Evolutionary conservation across 1,284 basidiomycete genomes (phyloP), one percentile per base, ranked within the genome.

Genomic region (Moesziomyces sp.): DNA sequence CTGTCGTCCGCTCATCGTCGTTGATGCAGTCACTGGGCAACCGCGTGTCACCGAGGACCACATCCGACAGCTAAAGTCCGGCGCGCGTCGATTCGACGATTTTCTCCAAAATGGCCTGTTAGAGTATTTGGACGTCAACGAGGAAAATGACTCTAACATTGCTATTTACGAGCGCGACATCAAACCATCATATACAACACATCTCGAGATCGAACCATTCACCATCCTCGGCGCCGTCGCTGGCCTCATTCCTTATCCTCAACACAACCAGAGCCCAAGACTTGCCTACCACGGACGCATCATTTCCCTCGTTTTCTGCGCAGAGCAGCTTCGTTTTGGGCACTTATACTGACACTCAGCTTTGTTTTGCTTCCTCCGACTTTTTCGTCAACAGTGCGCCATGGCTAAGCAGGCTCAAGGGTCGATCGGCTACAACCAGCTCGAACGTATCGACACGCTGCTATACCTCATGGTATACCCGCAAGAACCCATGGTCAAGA

Each of bases 381-480:
- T 26, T 26, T 26, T 26, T 26, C 24, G 24, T 26, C 24, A 26
- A 26, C 24, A 26, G 24, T 99, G 97, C 83, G 97, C 97, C 54
- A 99, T 99, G 97, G 97, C 97, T 70, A 99, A 99, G 87, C 97
- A 99, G 87, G 97, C 97, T 0, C 98, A 99, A 71, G 97, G 97
- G n/a, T 95, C 94, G 3, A 99, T 99, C 76, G 96, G 91, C 0
- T 97, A 96, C 86, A 99, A 99, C 85, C 97, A 99, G 85, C 89
- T 98, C 70, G 93, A 96, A 84, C 90, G 97, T 47, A 99, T 99
- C 84, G 97, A 99, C 85, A 99, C 97, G 0, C 88, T 99, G n/a
- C 88, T 99, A 24, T 99, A 99, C 86, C 89, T 99, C 54, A 93
- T 94, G 72, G 94, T 98, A n/a, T 99, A 99, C 80, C 97, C 97